These are phyloP conservation scores for Erysimum cheiranthoides DNA, from an alignment of 345 rosid species.

Conservation along the genomic window DNA sequence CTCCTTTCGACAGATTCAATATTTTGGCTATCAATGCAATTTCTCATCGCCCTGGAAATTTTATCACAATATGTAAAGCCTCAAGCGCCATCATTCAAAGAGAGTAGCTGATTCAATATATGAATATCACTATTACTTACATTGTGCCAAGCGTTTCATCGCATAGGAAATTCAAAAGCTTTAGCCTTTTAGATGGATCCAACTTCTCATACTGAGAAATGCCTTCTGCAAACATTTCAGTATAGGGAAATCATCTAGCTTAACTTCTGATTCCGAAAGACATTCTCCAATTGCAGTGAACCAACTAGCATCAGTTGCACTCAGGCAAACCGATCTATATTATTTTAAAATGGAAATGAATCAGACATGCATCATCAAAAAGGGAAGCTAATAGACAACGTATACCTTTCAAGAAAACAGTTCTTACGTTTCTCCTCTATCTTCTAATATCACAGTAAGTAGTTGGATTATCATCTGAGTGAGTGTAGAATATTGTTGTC, in stretches of 20 bases:
- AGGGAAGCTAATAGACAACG: conserved; percentile 6
- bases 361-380: conserved; percentile 16
- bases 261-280: conserved; percentile 50
- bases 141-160: conserved; percentile 67
- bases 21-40: conserved; percentile 66
- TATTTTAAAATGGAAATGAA: conserved; percentile 22
- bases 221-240: conserved; percentile 44
- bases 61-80: neutral
- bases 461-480: conserved; percentile 66
- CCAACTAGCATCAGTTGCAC: conserved; percentile 64
- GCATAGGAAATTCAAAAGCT: conserved; percentile 67
- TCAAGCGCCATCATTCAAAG: conserved; percentile 7
- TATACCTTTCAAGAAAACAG: conserved; percentile 1
- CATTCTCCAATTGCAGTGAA: conserved; percentile 55
- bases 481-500: conserved; percentile 54
- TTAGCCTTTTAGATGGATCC: conserved; percentile 53
- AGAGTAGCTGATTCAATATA: neutral
- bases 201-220: conserved; percentile 54
- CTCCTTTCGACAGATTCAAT: conserved; percentile 45
- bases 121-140: conserved; percentile 51
- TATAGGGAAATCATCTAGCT: conserved; percentile 47
- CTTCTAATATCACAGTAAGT: conserved; percentile 57
- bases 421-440: conserved; percentile 62
- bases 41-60: conserved; percentile 50
- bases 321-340: conserved; percentile 58